Conservation (phyloP, 1,139 yeast species). For the Zygosaccharomyces sapae region DNA sequence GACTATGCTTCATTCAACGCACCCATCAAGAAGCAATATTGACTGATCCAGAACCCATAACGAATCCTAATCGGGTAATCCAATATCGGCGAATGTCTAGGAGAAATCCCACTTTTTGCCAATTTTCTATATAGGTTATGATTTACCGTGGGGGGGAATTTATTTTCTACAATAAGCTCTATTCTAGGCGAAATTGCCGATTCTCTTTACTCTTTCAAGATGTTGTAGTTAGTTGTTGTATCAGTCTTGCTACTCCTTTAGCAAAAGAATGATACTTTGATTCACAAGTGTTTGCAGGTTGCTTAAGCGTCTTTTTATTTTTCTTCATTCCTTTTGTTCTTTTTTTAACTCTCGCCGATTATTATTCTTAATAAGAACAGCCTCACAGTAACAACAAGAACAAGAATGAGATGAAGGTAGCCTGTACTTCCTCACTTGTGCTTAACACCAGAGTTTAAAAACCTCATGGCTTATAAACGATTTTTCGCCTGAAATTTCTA, state of each 20-base stretch:
- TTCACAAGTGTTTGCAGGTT: neutral
- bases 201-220: neutral
- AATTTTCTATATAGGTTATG: neutral
- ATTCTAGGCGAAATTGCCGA: neutral
- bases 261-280: no score
- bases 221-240: neutral
- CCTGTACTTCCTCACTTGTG: neutral
- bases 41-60: neutral
- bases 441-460: no score
- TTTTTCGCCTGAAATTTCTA: neutral
- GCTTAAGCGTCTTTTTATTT: conserved; percentile 5
- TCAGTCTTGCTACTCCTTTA: no score
- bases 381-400: no score
- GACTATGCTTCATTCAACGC: neutral
- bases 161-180: neutral
- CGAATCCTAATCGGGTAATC: neutral
- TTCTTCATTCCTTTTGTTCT: neutral
- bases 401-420: no score
- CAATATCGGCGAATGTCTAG: neutral
- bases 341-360: neutral
- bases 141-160: neutral
- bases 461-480: no score
- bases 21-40: neutral
- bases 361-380: neutral
- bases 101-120: neutral